phyloP scores from a whole-genome alignment of 163 green algal species.

The Volvox carteri region DNA sequence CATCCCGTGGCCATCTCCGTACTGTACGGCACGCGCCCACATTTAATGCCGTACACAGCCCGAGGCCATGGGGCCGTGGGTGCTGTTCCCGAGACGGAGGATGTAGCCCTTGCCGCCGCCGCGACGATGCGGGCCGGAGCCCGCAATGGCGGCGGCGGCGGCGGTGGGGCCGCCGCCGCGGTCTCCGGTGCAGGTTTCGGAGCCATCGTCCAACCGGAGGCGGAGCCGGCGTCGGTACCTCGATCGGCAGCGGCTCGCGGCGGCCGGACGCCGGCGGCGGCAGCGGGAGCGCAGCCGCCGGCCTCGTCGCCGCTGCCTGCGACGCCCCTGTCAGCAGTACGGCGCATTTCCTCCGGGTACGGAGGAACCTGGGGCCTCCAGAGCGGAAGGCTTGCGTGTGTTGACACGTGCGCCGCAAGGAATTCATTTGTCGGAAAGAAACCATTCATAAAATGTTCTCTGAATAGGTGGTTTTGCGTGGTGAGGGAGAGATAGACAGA shows the following conservation, averaged over 20 bases:
- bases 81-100: background rate
- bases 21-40: too few species aligned
- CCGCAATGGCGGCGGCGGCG: background rate
- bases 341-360: conserved; percentile 14
- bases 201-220: too few species aligned
- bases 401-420: too few species aligned
- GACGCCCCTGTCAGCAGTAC: background rate
- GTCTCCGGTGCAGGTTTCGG: background rate
- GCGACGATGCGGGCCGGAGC: background rate
- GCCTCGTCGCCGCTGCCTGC: background rate
- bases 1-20: too few species aligned
- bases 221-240: background rate
- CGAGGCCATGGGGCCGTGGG: background rate
- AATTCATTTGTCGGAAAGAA: too few species aligned
- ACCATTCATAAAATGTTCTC: too few species aligned
- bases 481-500: too few species aligned
- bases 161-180: background rate
- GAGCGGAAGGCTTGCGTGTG: too few species aligned
- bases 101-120: background rate
- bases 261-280: background rate
- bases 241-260: background rate
- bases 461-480: too few species aligned
- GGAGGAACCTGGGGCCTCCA: background rate
- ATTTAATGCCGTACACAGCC: too few species aligned
- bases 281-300: background rate